phyloP scores from a whole-genome alignment of 768 basidiomycete species.

The Royoungia palumana region DNA sequence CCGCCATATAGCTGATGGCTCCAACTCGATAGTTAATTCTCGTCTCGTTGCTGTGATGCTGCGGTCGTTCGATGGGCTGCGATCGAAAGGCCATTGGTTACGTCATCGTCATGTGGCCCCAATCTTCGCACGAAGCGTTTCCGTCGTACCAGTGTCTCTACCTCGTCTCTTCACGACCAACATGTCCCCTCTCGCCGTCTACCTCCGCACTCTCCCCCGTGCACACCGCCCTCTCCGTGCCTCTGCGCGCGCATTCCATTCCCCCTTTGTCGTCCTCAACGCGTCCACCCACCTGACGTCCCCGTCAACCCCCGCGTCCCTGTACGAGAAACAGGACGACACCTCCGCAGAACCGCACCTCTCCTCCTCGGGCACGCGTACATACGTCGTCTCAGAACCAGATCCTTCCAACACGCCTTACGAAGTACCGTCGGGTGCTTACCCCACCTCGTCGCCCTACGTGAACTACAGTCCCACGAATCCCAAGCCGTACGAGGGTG shows the following conservation, averaged over 20 bases:
- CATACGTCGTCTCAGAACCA: slow-evolving; percentile 73
- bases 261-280: slow-evolving; percentile 57
- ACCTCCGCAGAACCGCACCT: slow-evolving; percentile 45
- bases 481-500: slow-evolving; percentile 36
- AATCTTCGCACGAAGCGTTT: slow-evolving; percentile 24
- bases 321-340: slow-evolving; percentile 65
- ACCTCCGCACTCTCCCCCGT: slow-evolving; percentile 6
- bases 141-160: neutral
- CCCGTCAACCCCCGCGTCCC: slow-evolving; percentile 27
- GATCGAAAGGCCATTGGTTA: slow-evolving; percentile 13
- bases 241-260: slow-evolving; percentile 56
- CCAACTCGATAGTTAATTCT: too few relatives aligned
- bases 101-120: slow-evolving; percentile 23
- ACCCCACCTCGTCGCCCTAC: slow-evolving; percentile 49
- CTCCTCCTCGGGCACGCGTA: slow-evolving; percentile 47
- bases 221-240: neutral
- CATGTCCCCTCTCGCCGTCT: slow-evolving; percentile 16
- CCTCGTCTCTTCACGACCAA: slow-evolving; percentile 20
- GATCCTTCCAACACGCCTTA: slow-evolving; percentile 60
- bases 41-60: neutral
- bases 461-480: slow-evolving; percentile 41
- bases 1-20: neutral
- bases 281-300: slow-evolving; percentile 34
- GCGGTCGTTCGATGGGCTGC: neutral
- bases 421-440: slow-evolving; percentile 70